Conservation (phyloP, 805 yeast genomes). For the Pichia eremophila region DNA sequence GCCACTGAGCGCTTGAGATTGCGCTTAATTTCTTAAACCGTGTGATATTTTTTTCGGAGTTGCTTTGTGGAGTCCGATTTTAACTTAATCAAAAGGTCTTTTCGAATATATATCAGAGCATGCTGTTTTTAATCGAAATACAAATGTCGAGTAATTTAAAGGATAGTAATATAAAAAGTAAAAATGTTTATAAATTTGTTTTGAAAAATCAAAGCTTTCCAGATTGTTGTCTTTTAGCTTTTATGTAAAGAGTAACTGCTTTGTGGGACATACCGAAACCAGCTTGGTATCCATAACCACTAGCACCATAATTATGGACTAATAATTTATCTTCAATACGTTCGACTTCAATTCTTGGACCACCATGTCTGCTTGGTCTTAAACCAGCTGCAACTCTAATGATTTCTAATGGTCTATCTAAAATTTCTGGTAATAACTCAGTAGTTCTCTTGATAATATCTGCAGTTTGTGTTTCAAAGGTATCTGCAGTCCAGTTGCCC, state of each 20-base stretch:
- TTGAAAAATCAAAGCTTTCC: constrained; percentile 4
- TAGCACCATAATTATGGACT: constrained; percentile 66
- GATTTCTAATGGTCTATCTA: constrained; percentile 37
- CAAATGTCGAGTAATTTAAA: too few species aligned
- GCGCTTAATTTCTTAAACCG: too few species aligned
- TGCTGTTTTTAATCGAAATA: too few species aligned
- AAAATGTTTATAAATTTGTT: too few species aligned
- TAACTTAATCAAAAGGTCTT: too few species aligned
- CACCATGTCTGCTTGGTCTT: constrained; percentile 71
- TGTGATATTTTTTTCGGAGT: too few species aligned
- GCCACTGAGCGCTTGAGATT: too few species aligned
- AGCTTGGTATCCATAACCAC: constrained; percentile 59
- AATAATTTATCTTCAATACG: constrained; percentile 32
- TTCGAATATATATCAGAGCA: too few species aligned
- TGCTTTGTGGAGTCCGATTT: too few species aligned
- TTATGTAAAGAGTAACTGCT: constrained; percentile 31
- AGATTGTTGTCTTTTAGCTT: constrained; percentile 6
- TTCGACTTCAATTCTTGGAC: constrained; percentile 60
- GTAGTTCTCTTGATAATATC: constrained; percentile 56
- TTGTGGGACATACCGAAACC: constrained; percentile 50
- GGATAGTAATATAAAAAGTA: neutral
- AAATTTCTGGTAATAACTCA: constrained; percentile 39
- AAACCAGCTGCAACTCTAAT: constrained; percentile 63
- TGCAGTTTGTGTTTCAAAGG: constrained; percentile 46
- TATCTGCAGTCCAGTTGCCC: constrained; percentile 52